Evolutionary conservation across 306 rosid species (phyloP).

Genomic region (Rosa chinensis): DNA sequence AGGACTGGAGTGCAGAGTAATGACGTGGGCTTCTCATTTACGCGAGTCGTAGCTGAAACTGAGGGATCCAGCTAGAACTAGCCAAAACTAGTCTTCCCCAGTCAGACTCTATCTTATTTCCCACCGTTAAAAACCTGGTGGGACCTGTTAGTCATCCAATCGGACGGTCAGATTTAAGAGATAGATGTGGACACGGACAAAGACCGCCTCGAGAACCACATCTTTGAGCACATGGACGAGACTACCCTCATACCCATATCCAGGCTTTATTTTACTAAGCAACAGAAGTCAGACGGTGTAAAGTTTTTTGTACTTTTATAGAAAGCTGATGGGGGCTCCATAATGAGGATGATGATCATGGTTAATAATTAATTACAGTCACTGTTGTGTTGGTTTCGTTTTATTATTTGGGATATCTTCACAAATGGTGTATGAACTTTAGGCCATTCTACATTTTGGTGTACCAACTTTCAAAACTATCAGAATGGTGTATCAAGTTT

Average conservation of each 20-base stretch:
- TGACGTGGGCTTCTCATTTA: slow-evolving; percentile 16
- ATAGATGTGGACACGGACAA: neutral
- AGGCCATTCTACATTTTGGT: no score
- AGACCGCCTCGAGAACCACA: neutral
- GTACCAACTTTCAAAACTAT: no score
- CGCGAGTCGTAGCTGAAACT: slow-evolving; percentile 4
- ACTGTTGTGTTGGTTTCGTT: neutral
- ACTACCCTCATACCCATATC: neutral
- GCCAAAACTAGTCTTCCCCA: neutral
- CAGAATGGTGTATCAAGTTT: no score
- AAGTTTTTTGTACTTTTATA: neutral
- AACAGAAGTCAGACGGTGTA: neutral
- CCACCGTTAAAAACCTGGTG: neutral
- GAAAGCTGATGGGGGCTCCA: neutral
- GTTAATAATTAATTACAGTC: neutral
- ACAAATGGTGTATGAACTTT: no score
- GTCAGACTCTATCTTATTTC: neutral
- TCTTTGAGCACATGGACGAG: neutral
- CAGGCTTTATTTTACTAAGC: neutral
- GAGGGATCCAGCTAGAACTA: slow-evolving; percentile 13
- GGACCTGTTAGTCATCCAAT: neutral
- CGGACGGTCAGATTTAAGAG: neutral
- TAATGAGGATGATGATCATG: neutral
- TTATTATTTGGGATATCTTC: no score
- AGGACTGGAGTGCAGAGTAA: neutral